Conservation (phyloP, 805 yeast species). For the Myxozyma sirexii region DNA sequence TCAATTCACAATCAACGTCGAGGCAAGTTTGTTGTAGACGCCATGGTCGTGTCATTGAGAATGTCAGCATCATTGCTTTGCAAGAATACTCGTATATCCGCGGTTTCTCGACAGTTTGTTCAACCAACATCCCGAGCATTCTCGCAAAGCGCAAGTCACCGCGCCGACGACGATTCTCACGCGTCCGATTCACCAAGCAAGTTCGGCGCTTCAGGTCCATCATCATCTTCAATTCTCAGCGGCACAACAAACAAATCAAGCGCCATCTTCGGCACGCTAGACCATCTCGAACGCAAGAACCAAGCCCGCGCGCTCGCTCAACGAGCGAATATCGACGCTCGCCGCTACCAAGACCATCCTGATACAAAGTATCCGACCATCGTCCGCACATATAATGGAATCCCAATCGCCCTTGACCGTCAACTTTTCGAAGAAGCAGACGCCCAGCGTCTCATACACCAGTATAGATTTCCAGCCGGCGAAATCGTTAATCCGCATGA, state of each 20-base stretch:
- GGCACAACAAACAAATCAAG: not conserved
- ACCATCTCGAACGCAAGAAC: not conserved
- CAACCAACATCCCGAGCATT: too few species aligned
- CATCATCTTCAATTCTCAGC: not conserved
- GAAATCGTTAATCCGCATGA: slow-evolving; percentile 5
- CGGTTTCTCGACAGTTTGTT: too few species aligned
- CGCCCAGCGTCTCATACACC: not conserved
- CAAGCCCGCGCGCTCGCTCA: not conserved
- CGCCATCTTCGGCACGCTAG: not conserved
- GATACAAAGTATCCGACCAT: not conserved
- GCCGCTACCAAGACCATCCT: slow-evolving; percentile 1
- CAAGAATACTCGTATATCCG: too few species aligned
- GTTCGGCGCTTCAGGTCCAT: too few species aligned
- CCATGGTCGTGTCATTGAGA: too few species aligned
- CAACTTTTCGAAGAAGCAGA: slow-evolving; percentile 2
- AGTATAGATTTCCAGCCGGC: not conserved
- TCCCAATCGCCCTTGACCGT: not conserved
- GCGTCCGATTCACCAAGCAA: too few species aligned
- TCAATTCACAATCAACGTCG: too few species aligned
- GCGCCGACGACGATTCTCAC: not conserved
- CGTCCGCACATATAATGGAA: not conserved
- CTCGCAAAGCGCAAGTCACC: too few species aligned
- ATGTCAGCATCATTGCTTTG: too few species aligned
- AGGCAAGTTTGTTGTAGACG: too few species aligned
- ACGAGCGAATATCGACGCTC: not conserved